phyloP scores from a whole-genome alignment of 2,329 filamentous ascomycete species.

The Neofusicoccum parvum region DNA sequence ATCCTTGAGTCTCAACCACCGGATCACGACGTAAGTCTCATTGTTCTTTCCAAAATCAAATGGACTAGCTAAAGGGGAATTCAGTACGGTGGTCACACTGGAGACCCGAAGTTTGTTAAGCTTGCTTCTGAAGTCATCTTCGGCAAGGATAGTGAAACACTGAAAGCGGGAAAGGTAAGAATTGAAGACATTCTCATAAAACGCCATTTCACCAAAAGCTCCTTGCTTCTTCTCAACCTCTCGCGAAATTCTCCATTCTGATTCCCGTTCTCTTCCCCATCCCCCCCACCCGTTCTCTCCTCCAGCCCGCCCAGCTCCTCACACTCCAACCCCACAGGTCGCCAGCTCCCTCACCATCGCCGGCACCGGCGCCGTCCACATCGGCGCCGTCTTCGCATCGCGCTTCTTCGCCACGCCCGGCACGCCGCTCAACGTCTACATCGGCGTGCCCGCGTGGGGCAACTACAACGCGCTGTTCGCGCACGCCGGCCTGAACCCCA shows the following conservation, averaged over 20 bases:
- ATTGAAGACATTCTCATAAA: no score
- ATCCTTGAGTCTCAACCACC: background rate
- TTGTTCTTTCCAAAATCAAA: background rate
- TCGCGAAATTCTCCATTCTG: background rate
- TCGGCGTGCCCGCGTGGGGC: slow-evolving; percentile 38
- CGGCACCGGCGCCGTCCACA: slow-evolving; percentile 42
- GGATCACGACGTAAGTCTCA: background rate
- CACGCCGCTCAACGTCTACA: slow-evolving; percentile 29
- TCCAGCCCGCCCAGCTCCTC: background rate
- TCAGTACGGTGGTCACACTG: slow-evolving; percentile 41
- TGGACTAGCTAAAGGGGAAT: background rate
- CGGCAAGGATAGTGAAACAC: slow-evolving; percentile 26
- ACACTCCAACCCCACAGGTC: slow-evolving; percentile 25
- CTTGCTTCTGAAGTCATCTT: slow-evolving; percentile 36
- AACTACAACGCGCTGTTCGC: slow-evolving; percentile 39
- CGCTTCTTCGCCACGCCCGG: slow-evolving; percentile 24
- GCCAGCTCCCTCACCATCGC: slow-evolving; percentile 44
- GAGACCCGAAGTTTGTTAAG: slow-evolving; percentile 34
- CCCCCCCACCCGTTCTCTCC: background rate
- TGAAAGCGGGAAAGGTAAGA: background rate
- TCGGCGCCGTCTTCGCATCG: slow-evolving; percentile 37
- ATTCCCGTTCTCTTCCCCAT: background rate
- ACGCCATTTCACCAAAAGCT: no score
- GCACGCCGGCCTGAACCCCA: slow-evolving; percentile 32
- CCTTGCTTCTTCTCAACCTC: background rate